Conservation (phyloP, 306 rosid genomes). For the Dalbergia cultrata region DNA sequence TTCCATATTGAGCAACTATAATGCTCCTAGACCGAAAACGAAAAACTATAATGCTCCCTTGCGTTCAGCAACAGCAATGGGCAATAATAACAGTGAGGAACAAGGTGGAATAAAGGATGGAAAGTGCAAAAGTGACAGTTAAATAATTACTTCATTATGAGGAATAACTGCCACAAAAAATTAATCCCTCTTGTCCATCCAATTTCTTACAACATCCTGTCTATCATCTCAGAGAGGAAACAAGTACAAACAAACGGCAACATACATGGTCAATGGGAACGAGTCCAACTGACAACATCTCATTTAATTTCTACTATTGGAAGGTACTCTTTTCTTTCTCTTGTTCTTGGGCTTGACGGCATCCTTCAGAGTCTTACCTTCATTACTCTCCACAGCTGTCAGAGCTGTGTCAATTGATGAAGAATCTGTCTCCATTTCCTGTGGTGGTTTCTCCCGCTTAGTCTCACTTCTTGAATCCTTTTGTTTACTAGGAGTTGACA, state of each 20-base stretch:
- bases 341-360: constrained; percentile 84
- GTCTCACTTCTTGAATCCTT: constrained; percentile 51
- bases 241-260: background rate
- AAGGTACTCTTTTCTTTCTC: constrained; percentile 65
- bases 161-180: background rate
- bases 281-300: background rate
- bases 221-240: background rate
- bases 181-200: background rate
- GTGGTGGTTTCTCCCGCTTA: constrained; percentile 55
- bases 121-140: background rate
- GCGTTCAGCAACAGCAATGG: too few species aligned
- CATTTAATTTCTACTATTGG: constrained; percentile 58
- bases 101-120: background rate
- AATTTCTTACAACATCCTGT: constrained; percentile 39
- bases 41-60: too few species aligned
- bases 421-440: constrained; percentile 47
- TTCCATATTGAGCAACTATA: too few species aligned
- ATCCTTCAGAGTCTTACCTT: constrained; percentile 74
- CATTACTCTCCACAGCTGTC: constrained; percentile 47
- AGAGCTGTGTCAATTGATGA: constrained; percentile 44
- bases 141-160: background rate
- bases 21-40: too few species aligned
- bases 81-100: background rate
- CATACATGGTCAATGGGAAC: constrained; percentile 35
- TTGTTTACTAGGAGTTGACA: constrained; percentile 42